Conservation (phyloP, 2,329 filamentous ascomycete species). For the Didymella pomorum region DNA sequence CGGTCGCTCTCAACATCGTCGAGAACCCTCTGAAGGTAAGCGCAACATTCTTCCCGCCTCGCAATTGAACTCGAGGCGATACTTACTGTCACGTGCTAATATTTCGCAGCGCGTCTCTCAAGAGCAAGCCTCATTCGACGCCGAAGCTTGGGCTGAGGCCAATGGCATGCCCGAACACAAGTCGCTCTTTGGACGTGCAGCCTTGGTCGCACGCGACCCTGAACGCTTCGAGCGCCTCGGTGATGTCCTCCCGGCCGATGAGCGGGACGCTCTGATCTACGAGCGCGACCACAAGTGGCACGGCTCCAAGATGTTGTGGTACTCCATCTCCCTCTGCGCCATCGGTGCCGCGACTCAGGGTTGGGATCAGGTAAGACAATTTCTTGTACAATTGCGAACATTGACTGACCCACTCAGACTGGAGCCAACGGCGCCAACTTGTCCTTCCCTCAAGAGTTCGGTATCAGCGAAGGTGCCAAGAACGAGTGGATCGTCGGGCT, state of each 20-base stretch:
- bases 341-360: slow-evolving; percentile 73
- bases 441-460: slow-evolving; percentile 65
- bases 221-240: slow-evolving; percentile 68
- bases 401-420: slow-evolving; percentile 55
- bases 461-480: slow-evolving; percentile 49
- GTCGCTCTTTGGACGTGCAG: slow-evolving; percentile 70
- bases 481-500: slow-evolving; percentile 45
- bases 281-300: slow-evolving; percentile 72
- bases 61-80: slow-evolving; percentile 18
- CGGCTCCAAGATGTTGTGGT: slow-evolving; percentile 66
- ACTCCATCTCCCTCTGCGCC: slow-evolving; percentile 73
- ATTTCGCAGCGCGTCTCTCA: slow-evolving; percentile 57
- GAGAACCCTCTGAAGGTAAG: slow-evolving; percentile 56
- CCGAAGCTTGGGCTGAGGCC: slow-evolving; percentile 67
- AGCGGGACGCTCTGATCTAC: slow-evolving; percentile 66
- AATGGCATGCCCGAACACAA: slow-evolving; percentile 68
- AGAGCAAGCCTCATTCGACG: slow-evolving; percentile 61
- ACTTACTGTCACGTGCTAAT: slow-evolving; percentile 31
- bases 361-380: slow-evolving; percentile 61
- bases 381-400: neutral
- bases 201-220: slow-evolving; percentile 76
- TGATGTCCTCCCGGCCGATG: slow-evolving; percentile 64
- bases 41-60: neutral
- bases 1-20: slow-evolving; percentile 57
- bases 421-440: slow-evolving; percentile 64